Base-by-base conservation (phyloP, 1,284 basidiomycete genomes). In the Cryptococcus sp. region DNA sequence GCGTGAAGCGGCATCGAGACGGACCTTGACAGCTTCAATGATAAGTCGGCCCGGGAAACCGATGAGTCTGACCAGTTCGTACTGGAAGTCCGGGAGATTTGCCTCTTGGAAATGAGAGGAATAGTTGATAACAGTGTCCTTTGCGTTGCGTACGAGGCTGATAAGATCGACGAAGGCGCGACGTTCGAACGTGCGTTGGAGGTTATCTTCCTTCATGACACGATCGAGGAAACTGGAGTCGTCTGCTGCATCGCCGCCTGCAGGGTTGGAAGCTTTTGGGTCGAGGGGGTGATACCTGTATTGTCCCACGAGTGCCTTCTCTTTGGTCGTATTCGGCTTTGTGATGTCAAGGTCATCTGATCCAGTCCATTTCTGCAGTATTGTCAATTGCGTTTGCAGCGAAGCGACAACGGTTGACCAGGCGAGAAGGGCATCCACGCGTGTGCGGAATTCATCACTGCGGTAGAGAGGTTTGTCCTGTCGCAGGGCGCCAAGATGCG, bases 31-130 rank as follows among this genome's bases (percentile, higher is more conserved):
- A 47, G 89, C 88, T 51, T 94, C 94, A 73, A 97, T 90, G 27
- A 94, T 91, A 50, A 99, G 87, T 67, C 90, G 88, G 11, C 93
- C 95, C 5, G 97, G 92, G 81, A 99, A 99, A 25, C 90, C 89
- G 61, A 97, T 93, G 62, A 99, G 85, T 47, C 91, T 88, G 13
- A 94, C 86, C n/a, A 99, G 84, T 71, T 97, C 92, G 54, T 87
- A 86, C 74, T 93, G 91, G 75, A 98, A 96, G 3, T 89, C 90
- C 1, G 96, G 95, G 3, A 99, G 86, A 65, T 90, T 88, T 86
- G 98, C 91, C 44, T 75, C 72, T 25, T 73, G 60, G 40, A 79
- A 77, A 27, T 70, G 57, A 0, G 72, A 70, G 15, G 68, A 60
- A 62, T 91, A 86, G 57, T 87, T 87, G 65, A 95, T 87, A 74